A percentile compares a stretch with the other conserved stretches of the same genome.
These are phyloP conservation scores for Arthromyces matolae DNA, from an alignment of 768 basidiomycete species.

Conservation along the genomic window DNA sequence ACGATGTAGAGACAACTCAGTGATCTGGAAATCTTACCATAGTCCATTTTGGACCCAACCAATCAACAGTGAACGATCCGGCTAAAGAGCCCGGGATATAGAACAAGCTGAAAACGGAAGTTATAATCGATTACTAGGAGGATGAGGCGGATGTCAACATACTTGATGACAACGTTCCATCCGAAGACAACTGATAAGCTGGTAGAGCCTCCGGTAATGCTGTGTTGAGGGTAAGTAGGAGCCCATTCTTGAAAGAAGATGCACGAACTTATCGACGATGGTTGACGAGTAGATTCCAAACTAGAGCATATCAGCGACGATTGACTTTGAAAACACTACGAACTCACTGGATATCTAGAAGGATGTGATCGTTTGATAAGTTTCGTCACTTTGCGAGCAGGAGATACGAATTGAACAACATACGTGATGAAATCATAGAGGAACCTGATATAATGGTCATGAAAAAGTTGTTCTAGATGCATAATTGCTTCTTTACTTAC, in stretches of 20 bases:
- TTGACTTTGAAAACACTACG: background rate
- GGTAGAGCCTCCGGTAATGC: conserved; percentile 51
- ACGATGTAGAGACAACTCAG: background rate
- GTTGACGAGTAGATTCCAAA: conserved; percentile 82
- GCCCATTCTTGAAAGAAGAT: background rate
- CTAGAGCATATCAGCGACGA: conserved; percentile 31
- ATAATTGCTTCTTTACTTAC: conserved; percentile 33
- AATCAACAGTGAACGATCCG: conserved; percentile 75
- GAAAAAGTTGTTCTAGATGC: background rate
- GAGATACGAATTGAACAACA: conserved; percentile 19
- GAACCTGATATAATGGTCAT: background rate
- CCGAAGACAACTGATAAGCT: conserved; percentile 67
- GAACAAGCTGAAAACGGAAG: conserved; percentile 33
- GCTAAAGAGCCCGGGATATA: conserved; percentile 52
- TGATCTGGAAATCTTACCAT: conserved; percentile 50
- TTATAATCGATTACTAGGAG: no score
- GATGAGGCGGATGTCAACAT: no score
- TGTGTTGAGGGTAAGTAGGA: conserved; percentile 21
- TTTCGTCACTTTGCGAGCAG: background rate
- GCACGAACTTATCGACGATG: conserved; percentile 59
- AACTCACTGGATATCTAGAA: conserved; percentile 62
- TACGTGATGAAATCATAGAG: conserved; percentile 28
- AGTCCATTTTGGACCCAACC: conserved; percentile 69
- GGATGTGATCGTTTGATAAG: background rate
- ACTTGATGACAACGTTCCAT: conserved; percentile 87